Base-by-base conservation (phyloP, 2,329 filamentous ascomycete species). In the Bisporella sp. region DNA sequence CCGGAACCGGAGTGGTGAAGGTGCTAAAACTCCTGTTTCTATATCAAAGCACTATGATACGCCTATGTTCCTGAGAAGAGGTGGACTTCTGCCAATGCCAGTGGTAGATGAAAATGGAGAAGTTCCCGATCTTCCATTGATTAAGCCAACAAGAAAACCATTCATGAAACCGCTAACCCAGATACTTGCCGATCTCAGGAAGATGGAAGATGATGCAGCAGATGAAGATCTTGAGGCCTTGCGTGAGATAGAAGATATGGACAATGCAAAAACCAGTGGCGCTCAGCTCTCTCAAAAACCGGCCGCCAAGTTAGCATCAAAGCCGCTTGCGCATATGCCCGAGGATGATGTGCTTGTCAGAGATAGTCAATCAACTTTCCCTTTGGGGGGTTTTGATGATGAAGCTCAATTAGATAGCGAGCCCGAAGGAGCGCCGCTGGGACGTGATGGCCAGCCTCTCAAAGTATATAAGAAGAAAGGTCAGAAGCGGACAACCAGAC, bases 381-480 rank as follows among this genome's bases (percentile, higher is more conserved):
- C 78, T 5, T 70, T 84, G 0, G 77, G 79, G 39, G 81, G 77
- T 0, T 86, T 85, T 45, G 82, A 86, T 51, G 80, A 85, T 50
- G 82, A 84, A 59, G 73, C 61, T 6, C 59, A 73, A 52, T 78
- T 79, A 59, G 81, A 84, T 63, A 78, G 76, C 54, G 68, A 70
- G 1, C 70, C 69, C 4, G 75, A 78, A 37, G 68, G 72, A 0
- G 50, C 50, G 12, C 44, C 46, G n/a, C 50, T 76, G 9, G 79
- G 72, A 47, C 72, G 71, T n/a, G 70, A 81, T 59, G 81, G 81
- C 1, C 73, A 78, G 54, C 82, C 82, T 2, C 65, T 82, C 37
- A 79, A 75, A 48, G 68, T 79, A 1, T 92, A 78, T 73, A 92
- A 91, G 74, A 93, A 93, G 77, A 88, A 87, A 71, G 87, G 87